Percentiles rank a stretch among this genome's conserved stretches.
Evolutionary conservation across 2,329 filamentous ascomycete genomes (phyloP).

Genomic region (Penicillium sp.): DNA sequence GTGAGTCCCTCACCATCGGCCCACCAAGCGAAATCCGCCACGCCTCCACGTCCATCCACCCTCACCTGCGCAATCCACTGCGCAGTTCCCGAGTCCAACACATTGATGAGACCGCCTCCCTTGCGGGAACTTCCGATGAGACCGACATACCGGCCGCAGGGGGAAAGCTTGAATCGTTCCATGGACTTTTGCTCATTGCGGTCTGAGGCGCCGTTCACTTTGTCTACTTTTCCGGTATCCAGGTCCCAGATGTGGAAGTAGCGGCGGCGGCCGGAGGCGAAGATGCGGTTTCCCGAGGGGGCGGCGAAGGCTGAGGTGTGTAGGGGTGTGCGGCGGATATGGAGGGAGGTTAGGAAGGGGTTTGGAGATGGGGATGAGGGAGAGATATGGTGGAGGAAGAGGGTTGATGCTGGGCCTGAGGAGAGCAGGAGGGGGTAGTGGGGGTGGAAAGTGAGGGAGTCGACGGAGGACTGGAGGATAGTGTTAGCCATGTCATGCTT

Average conservation of each 20-base stretch:
- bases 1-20: constrained; percentile 78
- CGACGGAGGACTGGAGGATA: constrained; percentile 66
- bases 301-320: constrained; percentile 80
- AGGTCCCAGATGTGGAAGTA: constrained; percentile 98
- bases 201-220: constrained; percentile 75
- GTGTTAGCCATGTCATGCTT: constrained; percentile 13
- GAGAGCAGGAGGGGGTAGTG: constrained; percentile 86
- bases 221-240: constrained; percentile 77
- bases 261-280: constrained; percentile 82
- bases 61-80: constrained; percentile 87
- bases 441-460: constrained; percentile 87
- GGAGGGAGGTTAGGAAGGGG: constrained; percentile 86
- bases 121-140: constrained; percentile 79
- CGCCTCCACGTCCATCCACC: constrained; percentile 78
- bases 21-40: constrained; percentile 96
- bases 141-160: constrained; percentile 84
- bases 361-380: constrained; percentile 79
- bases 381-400: constrained; percentile 88
- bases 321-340: constrained; percentile 82
- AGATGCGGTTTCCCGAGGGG: constrained; percentile 74
- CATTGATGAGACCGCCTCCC: constrained; percentile 84
- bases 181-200: constrained; percentile 78
- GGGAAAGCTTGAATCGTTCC: constrained; percentile 87
- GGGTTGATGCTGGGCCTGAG: constrained; percentile 79
- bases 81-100: constrained; percentile 76